A percentile compares a stretch with the other conserved stretches of the same genome.
phyloP scores from a whole-genome alignment of 2,329 filamentous ascomycete species.

The Ascochyta lentis region DNA sequence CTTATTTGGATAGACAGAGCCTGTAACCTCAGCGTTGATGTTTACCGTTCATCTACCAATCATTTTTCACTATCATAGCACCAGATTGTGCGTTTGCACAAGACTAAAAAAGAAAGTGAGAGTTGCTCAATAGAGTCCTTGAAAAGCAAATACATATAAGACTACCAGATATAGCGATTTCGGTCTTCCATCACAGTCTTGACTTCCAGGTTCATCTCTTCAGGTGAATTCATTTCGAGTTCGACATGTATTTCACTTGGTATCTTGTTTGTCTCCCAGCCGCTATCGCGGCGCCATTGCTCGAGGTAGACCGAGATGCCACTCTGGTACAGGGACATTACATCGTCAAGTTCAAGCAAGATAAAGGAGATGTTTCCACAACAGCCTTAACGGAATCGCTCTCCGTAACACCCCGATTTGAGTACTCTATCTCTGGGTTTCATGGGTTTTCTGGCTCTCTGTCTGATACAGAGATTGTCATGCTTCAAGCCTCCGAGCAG shows the following conservation, averaged over 20 bases:
- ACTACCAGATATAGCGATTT: no score
- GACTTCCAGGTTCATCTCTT: no score
- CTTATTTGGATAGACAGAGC: no score
- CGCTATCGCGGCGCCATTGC: slow-evolving; percentile 48
- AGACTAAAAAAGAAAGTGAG: no score
- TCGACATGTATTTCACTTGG: slow-evolving; percentile 40
- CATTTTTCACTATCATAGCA: no score
- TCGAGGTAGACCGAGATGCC: slow-evolving; percentile 36
- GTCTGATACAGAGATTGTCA: slow-evolving; percentile 31
- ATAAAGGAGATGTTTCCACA: slow-evolving; percentile 27
- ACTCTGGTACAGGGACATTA: slow-evolving; percentile 49
- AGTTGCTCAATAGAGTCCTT: no score
- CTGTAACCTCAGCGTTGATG: no score
- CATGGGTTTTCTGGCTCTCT: slow-evolving; percentile 47
- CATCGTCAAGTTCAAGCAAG: slow-evolving; percentile 54
- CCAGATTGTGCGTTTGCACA: no score
- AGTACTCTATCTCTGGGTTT: slow-evolving; percentile 47
- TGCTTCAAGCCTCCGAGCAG: slow-evolving; percentile 33
- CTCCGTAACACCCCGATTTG: slow-evolving; percentile 28
- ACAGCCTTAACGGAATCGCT: slow-evolving; percentile 29
- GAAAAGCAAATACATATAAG: no score
- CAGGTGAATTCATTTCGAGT: no score
- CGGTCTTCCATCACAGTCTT: no score
- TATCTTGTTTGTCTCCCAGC: slow-evolving; percentile 45
- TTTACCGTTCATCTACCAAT: no score